Evolutionary conservation across 192 early-diverging fungal species (phyloP), one percentile per base, ranked within the genome.

Genomic region (Backusella westeae): DNA sequence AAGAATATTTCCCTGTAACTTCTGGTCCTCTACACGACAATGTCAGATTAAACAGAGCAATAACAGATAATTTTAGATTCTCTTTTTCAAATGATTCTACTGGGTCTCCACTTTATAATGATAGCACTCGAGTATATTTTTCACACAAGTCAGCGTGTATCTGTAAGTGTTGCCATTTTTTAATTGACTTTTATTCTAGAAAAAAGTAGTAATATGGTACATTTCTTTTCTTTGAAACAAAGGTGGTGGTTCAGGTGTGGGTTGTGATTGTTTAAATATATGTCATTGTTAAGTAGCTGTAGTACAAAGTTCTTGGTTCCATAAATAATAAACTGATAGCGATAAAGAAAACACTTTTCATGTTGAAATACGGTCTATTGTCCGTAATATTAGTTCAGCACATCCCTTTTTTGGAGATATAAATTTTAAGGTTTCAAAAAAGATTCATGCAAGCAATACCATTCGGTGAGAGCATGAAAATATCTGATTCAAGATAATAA

Each of bases 221-320:
- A 35, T 15, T 6, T 19, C 6, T 38, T 67, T 67, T 10, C 10
- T 66, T 67, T 67, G 17, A 34, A 67, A 34, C 23, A 66, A 12
- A 67, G 67, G 67, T 67, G 29, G 67, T 67, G 67, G 67, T 7
- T 67, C 67, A 17, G 67, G 67, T 34, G 67, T 67, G 0, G 67
- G 67, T 9, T 67, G 67, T 35, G 67, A 67, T 35, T 67, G 67
- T 17, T 38, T 35, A 67, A 67, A 35, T 1, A 67, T 4, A 67
- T 67, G 67, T n/a, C 19, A 29, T 67, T 67, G 67, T 19, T 67
- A 67, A 67, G 17, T 34, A 15, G 32, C 14, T 59, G 23, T n/a
- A 29, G 23, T 12, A 3, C 4, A 63, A 29, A 63, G 26, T 0
- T 35, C 14, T 17, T 67, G 4, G n/a, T 67, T 34, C 6, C 19